These are phyloP conservation scores for Leucogyrophana mollusca DNA, from an alignment of 768 basidiomycete genomes.

Conservation along the genomic window DNA sequence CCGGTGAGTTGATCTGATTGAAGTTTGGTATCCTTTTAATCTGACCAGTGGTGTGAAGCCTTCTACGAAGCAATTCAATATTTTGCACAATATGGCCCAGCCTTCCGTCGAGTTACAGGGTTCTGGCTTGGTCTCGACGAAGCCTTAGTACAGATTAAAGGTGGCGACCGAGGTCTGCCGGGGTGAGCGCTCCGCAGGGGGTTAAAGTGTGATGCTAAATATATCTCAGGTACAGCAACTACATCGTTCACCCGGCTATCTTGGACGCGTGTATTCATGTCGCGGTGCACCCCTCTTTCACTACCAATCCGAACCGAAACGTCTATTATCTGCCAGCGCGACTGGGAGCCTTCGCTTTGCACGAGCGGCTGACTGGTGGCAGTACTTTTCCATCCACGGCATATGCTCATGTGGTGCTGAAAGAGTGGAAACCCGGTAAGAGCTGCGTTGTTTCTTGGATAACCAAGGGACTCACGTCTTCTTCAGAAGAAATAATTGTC, in stretches of 20 bases:
- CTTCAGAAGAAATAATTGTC: background rate
- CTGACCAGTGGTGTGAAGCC: conserved; percentile 12
- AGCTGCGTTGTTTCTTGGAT: background rate
- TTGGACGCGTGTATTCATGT: conserved; percentile 1
- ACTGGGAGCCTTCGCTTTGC: background rate
- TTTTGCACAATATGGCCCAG: conserved; percentile 33
- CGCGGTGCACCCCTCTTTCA: conserved; percentile 2
- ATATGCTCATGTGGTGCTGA: background rate
- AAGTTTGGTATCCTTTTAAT: background rate
- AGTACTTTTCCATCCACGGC: background rate
- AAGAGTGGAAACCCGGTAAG: conserved; percentile 3
- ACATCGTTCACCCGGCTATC: conserved; percentile 1
- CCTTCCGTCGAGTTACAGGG: conserved; percentile 23
- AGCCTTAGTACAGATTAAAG: background rate
- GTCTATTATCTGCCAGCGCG: conserved; percentile 5
- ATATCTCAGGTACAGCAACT: background rate
- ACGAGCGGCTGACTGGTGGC: background rate
- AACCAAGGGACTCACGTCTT: background rate
- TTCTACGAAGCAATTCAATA: conserved; percentile 25
- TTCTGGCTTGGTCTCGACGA: background rate
- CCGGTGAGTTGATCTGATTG: background rate
- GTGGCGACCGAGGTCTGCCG: background rate
- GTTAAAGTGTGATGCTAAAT: background rate
- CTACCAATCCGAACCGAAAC: background rate
- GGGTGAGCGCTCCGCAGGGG: background rate